Conservation (phyloP, 2,329 filamentous ascomycete genomes). For the Basipetospora chlamydospora region DNA sequence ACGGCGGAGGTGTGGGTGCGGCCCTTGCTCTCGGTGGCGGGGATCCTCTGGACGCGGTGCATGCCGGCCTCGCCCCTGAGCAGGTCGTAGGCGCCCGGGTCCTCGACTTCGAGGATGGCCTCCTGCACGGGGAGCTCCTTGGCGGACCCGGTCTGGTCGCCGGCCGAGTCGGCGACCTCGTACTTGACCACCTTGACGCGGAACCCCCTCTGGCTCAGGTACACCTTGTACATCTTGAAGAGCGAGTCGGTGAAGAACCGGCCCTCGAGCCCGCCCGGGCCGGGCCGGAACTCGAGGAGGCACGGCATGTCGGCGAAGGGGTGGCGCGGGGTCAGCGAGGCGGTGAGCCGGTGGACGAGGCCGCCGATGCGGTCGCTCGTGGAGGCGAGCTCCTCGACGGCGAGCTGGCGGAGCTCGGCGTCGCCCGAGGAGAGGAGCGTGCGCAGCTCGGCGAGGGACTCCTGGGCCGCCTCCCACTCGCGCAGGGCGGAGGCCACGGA, state of each 20-base stretch:
- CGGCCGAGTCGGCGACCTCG: constrained; percentile 53
- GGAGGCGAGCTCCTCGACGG: constrained; percentile 64
- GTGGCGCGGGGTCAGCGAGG: constrained; percentile 70
- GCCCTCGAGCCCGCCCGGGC: constrained; percentile 82
- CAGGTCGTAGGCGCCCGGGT: constrained; percentile 62
- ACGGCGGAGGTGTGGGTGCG: constrained; percentile 89
- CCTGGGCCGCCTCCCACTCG: constrained; percentile 41
- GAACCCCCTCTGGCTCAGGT: constrained; percentile 57
- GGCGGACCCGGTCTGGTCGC: constrained; percentile 33
- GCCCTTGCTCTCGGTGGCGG: constrained; percentile 79
- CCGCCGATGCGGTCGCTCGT: constrained; percentile 47
- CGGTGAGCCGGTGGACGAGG: constrained; percentile 55
- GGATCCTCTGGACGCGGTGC: constrained; percentile 86
- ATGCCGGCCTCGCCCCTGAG: constrained; percentile 86
- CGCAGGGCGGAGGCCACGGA: constrained; percentile 41
- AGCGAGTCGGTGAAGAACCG: constrained; percentile 79
- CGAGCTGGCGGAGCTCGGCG: constrained; percentile 60
- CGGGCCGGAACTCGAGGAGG: constrained; percentile 80
- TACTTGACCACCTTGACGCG: constrained; percentile 61
- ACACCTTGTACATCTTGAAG: constrained; percentile 76
- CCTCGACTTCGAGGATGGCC: constrained; percentile 71
- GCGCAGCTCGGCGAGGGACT: constrained; percentile 38
- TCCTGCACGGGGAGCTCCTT: constrained; percentile 64
- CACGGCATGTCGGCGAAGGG: constrained; percentile 84
- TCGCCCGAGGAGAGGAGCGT: constrained; percentile 36